These are phyloP conservation scores for Neurospora terricola DNA, from an alignment of 495 filamentous ascomycete genomes.

Conservation along the genomic window DNA sequence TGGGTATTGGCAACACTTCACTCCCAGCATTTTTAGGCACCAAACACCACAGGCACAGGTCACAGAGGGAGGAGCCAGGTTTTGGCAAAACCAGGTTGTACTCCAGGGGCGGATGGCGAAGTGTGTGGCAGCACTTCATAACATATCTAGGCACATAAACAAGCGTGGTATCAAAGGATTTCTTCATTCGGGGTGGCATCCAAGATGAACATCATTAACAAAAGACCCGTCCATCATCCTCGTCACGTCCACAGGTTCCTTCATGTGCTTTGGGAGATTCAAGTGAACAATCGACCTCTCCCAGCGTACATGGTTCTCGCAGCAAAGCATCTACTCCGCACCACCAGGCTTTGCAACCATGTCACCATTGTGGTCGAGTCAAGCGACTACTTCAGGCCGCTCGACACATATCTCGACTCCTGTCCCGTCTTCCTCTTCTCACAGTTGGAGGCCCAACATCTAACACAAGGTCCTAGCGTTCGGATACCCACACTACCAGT, in stretches of 20 bases:
- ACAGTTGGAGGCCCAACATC: slow-evolving; percentile 26
- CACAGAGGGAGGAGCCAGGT: not conserved
- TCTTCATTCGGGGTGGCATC: not conserved
- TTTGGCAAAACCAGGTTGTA: not conserved
- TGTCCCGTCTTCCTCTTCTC: slow-evolving; percentile 24
- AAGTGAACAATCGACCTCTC: slow-evolving; percentile 3
- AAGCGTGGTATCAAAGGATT: not conserved
- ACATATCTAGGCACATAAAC: not conserved
- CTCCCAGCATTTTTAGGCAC: not conserved
- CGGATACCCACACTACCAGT: slow-evolving; percentile 10
- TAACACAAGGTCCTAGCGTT: slow-evolving; percentile 15
- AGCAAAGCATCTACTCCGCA: slow-evolving; percentile 10
- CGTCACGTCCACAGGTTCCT: slow-evolving; percentile 5
- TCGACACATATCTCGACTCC: not conserved
- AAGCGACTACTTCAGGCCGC: not conserved
- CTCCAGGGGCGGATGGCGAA: not conserved
- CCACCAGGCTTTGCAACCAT: slow-evolving; percentile 2
- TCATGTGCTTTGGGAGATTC: slow-evolving; percentile 3
- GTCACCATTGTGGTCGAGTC: slow-evolving; percentile 6
- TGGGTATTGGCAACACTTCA: not conserved
- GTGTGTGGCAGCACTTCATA: not conserved
- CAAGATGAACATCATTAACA: not conserved
- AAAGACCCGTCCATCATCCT: not conserved
- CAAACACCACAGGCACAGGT: not conserved
- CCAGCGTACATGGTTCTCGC: slow-evolving; percentile 5